Evolutionary conservation across 345 rosid genomes (phyloP), one percentile per base, ranked within the genome.

Genomic region (Mercurialis annua): DNA sequence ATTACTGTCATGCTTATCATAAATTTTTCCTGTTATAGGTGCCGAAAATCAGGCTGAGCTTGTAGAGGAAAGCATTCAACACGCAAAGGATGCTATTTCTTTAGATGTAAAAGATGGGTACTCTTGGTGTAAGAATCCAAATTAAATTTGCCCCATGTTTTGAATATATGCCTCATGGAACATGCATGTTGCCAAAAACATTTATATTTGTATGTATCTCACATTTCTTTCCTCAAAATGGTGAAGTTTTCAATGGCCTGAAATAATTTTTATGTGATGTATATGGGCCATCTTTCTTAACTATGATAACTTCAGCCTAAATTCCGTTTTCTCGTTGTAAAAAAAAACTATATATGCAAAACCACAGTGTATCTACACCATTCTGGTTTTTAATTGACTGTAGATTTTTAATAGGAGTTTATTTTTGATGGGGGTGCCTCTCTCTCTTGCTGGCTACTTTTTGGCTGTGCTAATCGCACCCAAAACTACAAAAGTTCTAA

Each of bases 91-190:
- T 68, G 93, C 93, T 48, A 82, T 88, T 51, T 42, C 83, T 53
- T 75, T 88, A 78, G 93, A 88, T 73, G 90, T 88, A 74, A 88
- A 82, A 80, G 90, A 88, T 77, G 93, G 93, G 30, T 74, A 78
- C 73, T 85, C 89, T 71, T 88, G 93, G 93, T 88, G 93, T 88
- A 85, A 80, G 89, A 65, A 62, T 31, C 31, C 30, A 20, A 40
- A 55, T 40, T n/a, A 46, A 60, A 24, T 49, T 16, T 47, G 36
- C 24, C 16, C 49, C 54, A 57, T n/a, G n/a, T n/a, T n/a, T n/a
- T n/a, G n/a, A n/a, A n/a, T n/a, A 24, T 49, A 11, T 47, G 36
- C 24, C 16, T 43, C 54, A 57, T 18, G 30, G 21, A 23, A 29
- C 30, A 18, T n/a, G 23, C 43, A 57, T 33, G 5, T 69, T 53